Base-by-base conservation (phyloP, 2,329 filamentous ascomycete genomes). In the Fusarium illudens region DNA sequence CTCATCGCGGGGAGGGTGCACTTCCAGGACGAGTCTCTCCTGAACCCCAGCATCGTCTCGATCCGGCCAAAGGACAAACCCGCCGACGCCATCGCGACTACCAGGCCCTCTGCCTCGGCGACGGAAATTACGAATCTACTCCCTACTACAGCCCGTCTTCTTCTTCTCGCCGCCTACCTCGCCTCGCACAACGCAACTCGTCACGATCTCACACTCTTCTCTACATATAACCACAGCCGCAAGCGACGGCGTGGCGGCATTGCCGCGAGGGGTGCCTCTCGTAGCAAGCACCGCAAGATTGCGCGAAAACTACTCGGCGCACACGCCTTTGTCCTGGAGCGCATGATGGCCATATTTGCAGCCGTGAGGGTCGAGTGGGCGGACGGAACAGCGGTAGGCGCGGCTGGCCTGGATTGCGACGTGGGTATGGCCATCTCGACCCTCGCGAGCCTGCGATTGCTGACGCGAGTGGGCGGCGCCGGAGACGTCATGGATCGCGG, bases 111-210 rank as follows among this genome's bases (percentile, higher is more conserved):
- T n/a, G 70, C 20, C 50, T 73, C 58, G 3, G 63, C 70, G 4
- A 77, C 80, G 2, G 85, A 86, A 65, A 83, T 90, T 4, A 82
- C 85, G 2, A 76, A 81, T 22, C 82, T 88, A 5, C 84, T 96
- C 6, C 92, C 92, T 0, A 90, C 89, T 56, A 91, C 90, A 51
- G 90, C 92, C 3, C 90, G 92, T 37, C 86, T 92, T 55, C 84
- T 95, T 27, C 86, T 96, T 11, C 84, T 94, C 25, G 88, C 92
- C 33, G 90, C 92, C 4, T 96, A 96, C 79, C 87, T 96, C 4
- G 91, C 92, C 53, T 93, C 91, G 2, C 92, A 93, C 83, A 96
- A 94, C 76, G 87, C 90, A 13, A 81, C 90, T 1, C 86, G 88
- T n/a, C 88, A 92, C 74, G 92, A 96, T 76, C 81, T 88, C 5